These are phyloP conservation scores for Pholiota microspora DNA, from an alignment of 768 basidiomycete species.

Conservation along the genomic window DNA sequence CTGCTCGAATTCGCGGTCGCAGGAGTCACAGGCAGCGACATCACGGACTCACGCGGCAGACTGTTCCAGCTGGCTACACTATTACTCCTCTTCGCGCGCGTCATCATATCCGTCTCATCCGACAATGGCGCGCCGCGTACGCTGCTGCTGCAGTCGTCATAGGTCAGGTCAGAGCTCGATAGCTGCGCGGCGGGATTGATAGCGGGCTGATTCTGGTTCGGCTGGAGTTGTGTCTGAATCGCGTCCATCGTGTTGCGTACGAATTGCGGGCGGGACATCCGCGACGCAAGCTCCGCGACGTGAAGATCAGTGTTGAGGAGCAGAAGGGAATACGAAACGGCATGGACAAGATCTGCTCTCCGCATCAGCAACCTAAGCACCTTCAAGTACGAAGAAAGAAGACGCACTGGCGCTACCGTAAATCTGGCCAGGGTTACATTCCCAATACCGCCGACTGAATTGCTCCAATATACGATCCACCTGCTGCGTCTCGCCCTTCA, in stretches of 20 bases:
- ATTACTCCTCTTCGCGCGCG: conserved; percentile 73
- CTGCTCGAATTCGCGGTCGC: conserved; percentile 22
- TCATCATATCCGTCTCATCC: conserved; percentile 53
- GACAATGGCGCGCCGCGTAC: conserved; percentile 52
- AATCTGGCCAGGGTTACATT: conserved; percentile 80
- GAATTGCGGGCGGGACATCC: conserved; percentile 93
- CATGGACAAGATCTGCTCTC: conserved; percentile 83
- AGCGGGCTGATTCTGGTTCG: conserved; percentile 33
- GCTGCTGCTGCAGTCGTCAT: conserved; percentile 64
- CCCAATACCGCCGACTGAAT: conserved; percentile 89
- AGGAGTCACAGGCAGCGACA: conserved; percentile 36
- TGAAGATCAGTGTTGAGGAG: conserved; percentile 97
- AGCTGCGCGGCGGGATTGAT: conserved; percentile 33
- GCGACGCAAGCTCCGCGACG: conserved; percentile 82
- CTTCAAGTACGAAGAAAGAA: background rate
- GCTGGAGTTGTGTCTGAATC: conserved; percentile 75
- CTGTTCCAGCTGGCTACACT: conserved; percentile 87
- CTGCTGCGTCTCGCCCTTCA: conserved; percentile 97
- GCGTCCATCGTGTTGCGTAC: conserved; percentile 88
- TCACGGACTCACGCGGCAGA: conserved; percentile 58
- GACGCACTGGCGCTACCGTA: conserved; percentile 82
- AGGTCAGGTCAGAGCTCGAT: conserved; percentile 61
- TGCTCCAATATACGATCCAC: conserved; percentile 94
- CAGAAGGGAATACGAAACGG: conserved; percentile 88
- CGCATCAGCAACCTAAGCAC: conserved; percentile 2